phyloP scores from a whole-genome alignment of 805 yeast genomes.

The Zygotorulaspora sp. region DNA sequence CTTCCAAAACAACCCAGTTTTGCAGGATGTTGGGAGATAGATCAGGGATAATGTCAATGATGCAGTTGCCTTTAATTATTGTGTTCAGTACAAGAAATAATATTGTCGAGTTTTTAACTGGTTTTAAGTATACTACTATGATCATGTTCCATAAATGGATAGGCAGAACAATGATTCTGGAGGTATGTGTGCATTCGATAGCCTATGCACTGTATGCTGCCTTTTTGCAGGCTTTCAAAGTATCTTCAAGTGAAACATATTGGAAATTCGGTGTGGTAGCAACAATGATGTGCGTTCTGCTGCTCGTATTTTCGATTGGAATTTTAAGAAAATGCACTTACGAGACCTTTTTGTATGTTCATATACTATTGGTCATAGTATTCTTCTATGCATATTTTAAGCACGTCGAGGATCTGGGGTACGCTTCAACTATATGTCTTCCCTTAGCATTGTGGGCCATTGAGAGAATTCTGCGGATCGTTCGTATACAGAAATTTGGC shows the following conservation, averaged over 20 bases:
- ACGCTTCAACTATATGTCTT: conserved; percentile 40
- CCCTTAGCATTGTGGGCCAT: conserved; percentile 40
- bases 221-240: conserved; percentile 10
- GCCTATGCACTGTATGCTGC: conserved; percentile 39
- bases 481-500: conserved; percentile 30
- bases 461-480: conserved; percentile 39
- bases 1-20: conserved; percentile 13
- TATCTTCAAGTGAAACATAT: conserved; percentile 13
- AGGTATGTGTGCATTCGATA: conserved; percentile 38
- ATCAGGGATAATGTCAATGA: conserved; percentile 44
- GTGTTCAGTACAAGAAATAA: conserved; percentile 73
- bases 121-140: conserved; percentile 60
- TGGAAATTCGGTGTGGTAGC: conserved; percentile 46
- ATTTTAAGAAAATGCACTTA: conserved; percentile 38
- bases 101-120: conserved; percentile 54
- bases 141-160: conserved; percentile 62
- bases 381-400: conserved; percentile 45
- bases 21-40: conserved; percentile 41
- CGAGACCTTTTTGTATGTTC: conserved; percentile 45
- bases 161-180: conserved; percentile 38
- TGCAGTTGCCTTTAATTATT: conserved; percentile 49
- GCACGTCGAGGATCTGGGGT: conserved; percentile 44
- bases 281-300: conserved; percentile 25
- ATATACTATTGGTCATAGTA: conserved; percentile 39
- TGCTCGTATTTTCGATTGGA: conserved; percentile 33